Evolutionary conservation across 192 early-diverging fungal genomes (phyloP).

Genomic region (Rhizoclosmatium sp.): DNA sequence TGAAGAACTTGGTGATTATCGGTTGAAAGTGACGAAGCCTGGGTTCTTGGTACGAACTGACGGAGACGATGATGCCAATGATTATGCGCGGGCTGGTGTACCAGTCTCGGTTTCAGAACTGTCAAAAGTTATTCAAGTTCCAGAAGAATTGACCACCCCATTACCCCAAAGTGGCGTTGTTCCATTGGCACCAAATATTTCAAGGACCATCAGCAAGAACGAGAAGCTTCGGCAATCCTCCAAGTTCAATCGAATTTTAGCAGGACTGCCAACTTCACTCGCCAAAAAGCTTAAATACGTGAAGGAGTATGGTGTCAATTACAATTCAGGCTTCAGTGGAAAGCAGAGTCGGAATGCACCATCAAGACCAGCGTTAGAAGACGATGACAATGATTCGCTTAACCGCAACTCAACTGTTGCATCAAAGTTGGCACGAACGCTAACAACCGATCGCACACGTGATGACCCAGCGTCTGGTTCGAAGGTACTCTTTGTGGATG

Average conservation of each 20-base stretch:
- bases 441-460: too few species aligned
- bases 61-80: not conserved
- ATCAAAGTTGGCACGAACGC: not conserved
- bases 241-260: conserved; percentile 14
- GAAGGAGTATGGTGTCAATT: conserved; percentile 32
- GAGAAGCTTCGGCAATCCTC: conserved; percentile 21
- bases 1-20: conserved; percentile 25
- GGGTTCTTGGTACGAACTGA: conserved; percentile 17
- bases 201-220: conserved; percentile 28
- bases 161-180: not conserved
- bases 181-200: not conserved
- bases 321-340: conserved; percentile 13
- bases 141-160: not conserved
- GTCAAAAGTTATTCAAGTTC: conserved; percentile 19
- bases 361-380: not conserved
- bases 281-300: conserved; percentile 27
- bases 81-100: not conserved
- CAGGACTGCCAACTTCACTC: conserved; percentile 19
- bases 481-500: conserved; percentile 40
- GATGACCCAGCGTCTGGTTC: not conserved
- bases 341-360: not conserved
- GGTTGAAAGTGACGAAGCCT: conserved; percentile 19
- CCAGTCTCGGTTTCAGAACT: conserved; percentile 12
- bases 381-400: too few species aligned
- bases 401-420: not conserved